phyloP scores from a whole-genome alignment of 164 flowering plant genomes.

The Vitis amurensis region DNA sequence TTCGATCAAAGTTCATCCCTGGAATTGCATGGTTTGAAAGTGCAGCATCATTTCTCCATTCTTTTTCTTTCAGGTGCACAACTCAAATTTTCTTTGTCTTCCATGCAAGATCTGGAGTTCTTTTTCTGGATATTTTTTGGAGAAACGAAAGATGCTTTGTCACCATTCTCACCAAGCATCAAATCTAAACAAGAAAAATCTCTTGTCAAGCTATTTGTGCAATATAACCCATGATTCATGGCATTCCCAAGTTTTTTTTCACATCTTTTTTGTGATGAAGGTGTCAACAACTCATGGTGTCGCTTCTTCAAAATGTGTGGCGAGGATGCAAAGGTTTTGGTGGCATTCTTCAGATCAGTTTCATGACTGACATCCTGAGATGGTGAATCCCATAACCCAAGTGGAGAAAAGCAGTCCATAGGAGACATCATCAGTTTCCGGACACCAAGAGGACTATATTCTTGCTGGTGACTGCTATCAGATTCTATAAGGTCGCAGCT shows the following conservation, averaged over 20 bases:
- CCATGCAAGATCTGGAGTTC: conserved; percentile 6
- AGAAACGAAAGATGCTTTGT: not conserved
- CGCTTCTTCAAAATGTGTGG: conserved; percentile 92
- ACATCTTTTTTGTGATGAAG: conserved; percentile 49
- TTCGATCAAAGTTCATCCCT: conserved; percentile 6
- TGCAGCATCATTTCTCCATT: conserved; percentile 7
- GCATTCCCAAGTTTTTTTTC: conserved; percentile 67
- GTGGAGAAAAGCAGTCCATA: conserved; percentile 64
- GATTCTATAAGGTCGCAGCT: conserved; percentile 90
- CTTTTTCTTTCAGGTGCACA: conserved; percentile 11
- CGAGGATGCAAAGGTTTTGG: conserved; percentile 72
- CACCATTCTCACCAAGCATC: conserved; percentile 35
- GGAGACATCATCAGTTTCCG: conserved; percentile 85
- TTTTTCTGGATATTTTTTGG: conserved; percentile 1
- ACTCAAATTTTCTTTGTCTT: conserved; percentile 36
- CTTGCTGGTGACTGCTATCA: conserved; percentile 70
- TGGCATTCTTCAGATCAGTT: conserved; percentile 75
- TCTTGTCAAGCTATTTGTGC: conserved; percentile 34
- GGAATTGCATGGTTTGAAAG: conserved; percentile 1
- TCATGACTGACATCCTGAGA: conserved; percentile 68
- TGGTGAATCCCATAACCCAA: conserved; percentile 83
- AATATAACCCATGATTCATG: conserved; percentile 22
- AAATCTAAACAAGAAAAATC: conserved; percentile 58
- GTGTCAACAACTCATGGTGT: conserved; percentile 76
- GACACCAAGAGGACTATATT: conserved; percentile 94